phyloP scores from a whole-genome alignment of 176 grass and related monocot species.

The bread wheat (Triticum aestivum) region IWGSC_CS_RefSeq_v2.1 NC_057800.1:22860869-22861368 shows the following conservation, averaged over 20 bases:
- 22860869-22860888: background rate
- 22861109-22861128: background rate
- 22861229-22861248: background rate
- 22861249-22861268: background rate
- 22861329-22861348: slow-evolving; percentile 68
- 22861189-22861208: background rate
- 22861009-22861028: background rate
- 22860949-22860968: background rate
- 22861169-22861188: background rate
- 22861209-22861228: background rate
- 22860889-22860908: background rate
- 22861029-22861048: background rate
- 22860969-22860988: background rate
- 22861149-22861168: background rate
- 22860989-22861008: background rate
- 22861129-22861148: background rate
- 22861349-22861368: slow-evolving; percentile 96
- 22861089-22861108: background rate
- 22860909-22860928: background rate
- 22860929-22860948: background rate
- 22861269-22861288: background rate
- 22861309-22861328: background rate
- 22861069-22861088: background rate
- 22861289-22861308: background rate
- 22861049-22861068: background rate